These are phyloP conservation scores for Corniculantispora saksenae DNA, from an alignment of 2,329 filamentous ascomycete species.

Conservation along the genomic window DNA sequence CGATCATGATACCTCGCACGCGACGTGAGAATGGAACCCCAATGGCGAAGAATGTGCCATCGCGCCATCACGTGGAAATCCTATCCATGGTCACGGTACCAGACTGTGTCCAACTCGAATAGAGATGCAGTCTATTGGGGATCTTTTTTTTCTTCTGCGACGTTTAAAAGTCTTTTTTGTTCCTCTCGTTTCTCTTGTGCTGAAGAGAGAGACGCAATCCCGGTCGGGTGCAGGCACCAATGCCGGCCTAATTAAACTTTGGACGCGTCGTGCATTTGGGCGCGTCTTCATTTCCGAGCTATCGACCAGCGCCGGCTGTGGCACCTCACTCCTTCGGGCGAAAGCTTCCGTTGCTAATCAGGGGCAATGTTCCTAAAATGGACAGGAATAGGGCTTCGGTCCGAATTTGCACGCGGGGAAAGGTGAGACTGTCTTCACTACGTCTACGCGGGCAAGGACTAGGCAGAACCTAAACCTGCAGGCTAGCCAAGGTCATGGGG, in stretches of 20 bases:
- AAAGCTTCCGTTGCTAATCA: not conserved
- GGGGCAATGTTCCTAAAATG: not conserved
- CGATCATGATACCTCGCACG: conserved; percentile 13
- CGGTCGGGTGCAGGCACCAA: not conserved
- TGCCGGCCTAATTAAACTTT: not conserved
- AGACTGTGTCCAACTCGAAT: not conserved
- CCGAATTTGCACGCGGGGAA: not conserved
- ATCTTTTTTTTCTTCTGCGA: too few species aligned
- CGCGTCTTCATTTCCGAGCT: conserved; percentile 9
- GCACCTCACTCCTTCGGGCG: not conserved
- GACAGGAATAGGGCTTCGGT: not conserved
- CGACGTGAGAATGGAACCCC: conserved; percentile 6
- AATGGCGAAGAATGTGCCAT: not conserved
- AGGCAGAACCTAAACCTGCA: not conserved
- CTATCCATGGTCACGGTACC: conserved; percentile 11
- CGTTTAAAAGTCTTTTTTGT: not conserved
- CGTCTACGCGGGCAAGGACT: not conserved
- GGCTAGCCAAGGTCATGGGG: conserved; percentile 1
- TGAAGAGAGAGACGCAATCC: not conserved
- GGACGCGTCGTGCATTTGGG: conserved; percentile 1
- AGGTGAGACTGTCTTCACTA: not conserved
- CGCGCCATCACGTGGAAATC: conserved; percentile 8
- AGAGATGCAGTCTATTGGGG: not conserved
- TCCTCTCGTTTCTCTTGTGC: not conserved
- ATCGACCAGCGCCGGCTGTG: not conserved